Evolutionary conservation across 2,329 filamentous ascomycete genomes (phyloP).

Genomic region (Aaosphaeria pasadenensis): DNA sequence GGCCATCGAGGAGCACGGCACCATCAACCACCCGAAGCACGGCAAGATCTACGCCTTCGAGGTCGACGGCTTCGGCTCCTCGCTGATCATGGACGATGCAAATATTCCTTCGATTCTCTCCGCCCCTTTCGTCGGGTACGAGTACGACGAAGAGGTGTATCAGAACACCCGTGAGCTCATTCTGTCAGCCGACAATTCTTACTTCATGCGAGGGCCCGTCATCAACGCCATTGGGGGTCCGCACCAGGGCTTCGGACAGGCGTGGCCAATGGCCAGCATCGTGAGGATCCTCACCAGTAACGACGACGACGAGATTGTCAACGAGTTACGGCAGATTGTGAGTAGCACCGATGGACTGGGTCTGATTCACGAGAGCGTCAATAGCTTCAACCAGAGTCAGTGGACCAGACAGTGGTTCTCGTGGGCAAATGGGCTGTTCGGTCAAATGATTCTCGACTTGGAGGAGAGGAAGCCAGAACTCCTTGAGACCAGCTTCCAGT

Average conservation of each 20-base stretch:
- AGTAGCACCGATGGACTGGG: slow-evolving; percentile 48
- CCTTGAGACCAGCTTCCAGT: slow-evolving; percentile 44
- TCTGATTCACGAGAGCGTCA: slow-evolving; percentile 52
- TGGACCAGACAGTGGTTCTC: slow-evolving; percentile 53
- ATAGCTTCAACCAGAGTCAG: slow-evolving; percentile 44
- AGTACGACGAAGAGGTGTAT: slow-evolving; percentile 42
- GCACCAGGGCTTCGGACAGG: slow-evolving; percentile 45
- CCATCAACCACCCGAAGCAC: slow-evolving; percentile 34
- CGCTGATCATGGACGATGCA: slow-evolving; percentile 68
- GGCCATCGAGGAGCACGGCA: slow-evolving; percentile 46
- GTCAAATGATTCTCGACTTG: slow-evolving; percentile 48
- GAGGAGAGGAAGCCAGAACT: slow-evolving; percentile 43
- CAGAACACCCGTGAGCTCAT: slow-evolving; percentile 45
- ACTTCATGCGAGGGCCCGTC: slow-evolving; percentile 49
- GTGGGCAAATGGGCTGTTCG: slow-evolving; percentile 53
- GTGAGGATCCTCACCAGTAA: slow-evolving; percentile 50
- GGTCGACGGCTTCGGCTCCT: slow-evolving; percentile 45
- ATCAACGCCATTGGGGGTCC: slow-evolving; percentile 50
- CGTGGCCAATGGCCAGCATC: slow-evolving; percentile 53
- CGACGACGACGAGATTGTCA: slow-evolving; percentile 46
- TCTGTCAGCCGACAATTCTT: slow-evolving; percentile 47
- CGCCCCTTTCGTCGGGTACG: slow-evolving; percentile 62
- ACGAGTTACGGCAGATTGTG: slow-evolving; percentile 44
- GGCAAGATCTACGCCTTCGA: slow-evolving; percentile 49
- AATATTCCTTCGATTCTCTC: slow-evolving; percentile 67